Evolutionary conservation across 1,284 basidiomycete genomes (phyloP), one percentile per base, ranked within the genome.

Genomic region (Marasmius tenuissimus): DNA sequence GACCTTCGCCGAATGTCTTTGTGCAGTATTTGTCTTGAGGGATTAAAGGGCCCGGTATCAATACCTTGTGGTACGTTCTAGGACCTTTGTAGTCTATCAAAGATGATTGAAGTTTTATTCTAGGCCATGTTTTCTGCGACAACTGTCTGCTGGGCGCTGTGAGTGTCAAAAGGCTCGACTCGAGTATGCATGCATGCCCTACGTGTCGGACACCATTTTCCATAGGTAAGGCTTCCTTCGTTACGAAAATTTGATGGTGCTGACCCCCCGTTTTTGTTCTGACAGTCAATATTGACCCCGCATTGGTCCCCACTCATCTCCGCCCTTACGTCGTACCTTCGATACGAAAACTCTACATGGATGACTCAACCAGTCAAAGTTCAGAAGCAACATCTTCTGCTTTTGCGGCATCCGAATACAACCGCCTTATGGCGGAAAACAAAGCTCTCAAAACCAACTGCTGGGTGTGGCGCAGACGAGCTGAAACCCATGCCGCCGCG

Each of bases 71-170:
- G 85, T 86, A 68, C 64, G 79, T 72, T 40, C 20, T 45, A 33
- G 34, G 2, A 45, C 56, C 39, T 52, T 49, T 16, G 57, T 38
- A 6, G 40, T 18, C 49, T 9, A 56, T 37, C 16, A 40, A 54
- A 47, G 20, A 60, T 59, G 55, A 49, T 47, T 59, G 34, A n/a
- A 20, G 51, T 60, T 39, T 27, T 27, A 53, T 14, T 61, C 27
- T 47, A 88, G 86, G 86, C 6, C 85, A 88, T 68, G 76, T 87
- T 34, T 87, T 85, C 66, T 87, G 86, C 70, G 74, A 78, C 42
- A 76, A 78, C 49, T 88, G 86, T 68, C 76, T 87, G 60, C 69
- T 77, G 42, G 75, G 76, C 59, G 74, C 80, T 1, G 76, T 85
- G 6, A 77, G 81, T 55, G 75, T 79, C 34, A 73, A 82, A 12